Conservation (phyloP, 305 asterid genomes). For the Fraxinus dipetala region DNA sequence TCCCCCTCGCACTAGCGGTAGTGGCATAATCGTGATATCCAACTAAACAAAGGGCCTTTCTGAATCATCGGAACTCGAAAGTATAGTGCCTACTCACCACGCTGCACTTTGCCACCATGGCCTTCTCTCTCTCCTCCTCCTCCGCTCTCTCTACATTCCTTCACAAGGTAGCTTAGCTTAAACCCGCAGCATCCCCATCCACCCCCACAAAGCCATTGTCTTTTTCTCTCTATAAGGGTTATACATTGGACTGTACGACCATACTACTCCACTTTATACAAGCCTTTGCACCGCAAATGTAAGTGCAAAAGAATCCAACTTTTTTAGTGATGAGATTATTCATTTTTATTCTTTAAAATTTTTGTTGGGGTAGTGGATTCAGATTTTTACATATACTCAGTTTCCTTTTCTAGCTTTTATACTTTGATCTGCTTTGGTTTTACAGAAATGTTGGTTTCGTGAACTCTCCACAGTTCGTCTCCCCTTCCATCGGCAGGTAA, state of each 20-base stretch:
- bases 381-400: background rate
- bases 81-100: background rate
- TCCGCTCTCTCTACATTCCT: constrained; percentile 27
- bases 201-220: constrained; percentile 9
- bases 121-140: background rate
- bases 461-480: background rate
- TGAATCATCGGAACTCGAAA: background rate
- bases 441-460: background rate
- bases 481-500: background rate
- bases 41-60: background rate
- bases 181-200: constrained; percentile 31
- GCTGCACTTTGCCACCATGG: constrained; percentile 25
- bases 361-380: background rate
- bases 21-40: background rate
- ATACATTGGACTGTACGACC: constrained; percentile 30
- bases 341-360: background rate
- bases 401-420: background rate
- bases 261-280: background rate
- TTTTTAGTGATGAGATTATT: background rate
- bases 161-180: constrained; percentile 53
- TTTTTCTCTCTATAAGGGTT: constrained; percentile 33
- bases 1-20: background rate
- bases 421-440: background rate
- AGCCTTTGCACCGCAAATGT: constrained; percentile 4
- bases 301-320: constrained; percentile 14